Conservation (phyloP, 148 eudicot species). For the Vaccinium corymbosum region DNA sequence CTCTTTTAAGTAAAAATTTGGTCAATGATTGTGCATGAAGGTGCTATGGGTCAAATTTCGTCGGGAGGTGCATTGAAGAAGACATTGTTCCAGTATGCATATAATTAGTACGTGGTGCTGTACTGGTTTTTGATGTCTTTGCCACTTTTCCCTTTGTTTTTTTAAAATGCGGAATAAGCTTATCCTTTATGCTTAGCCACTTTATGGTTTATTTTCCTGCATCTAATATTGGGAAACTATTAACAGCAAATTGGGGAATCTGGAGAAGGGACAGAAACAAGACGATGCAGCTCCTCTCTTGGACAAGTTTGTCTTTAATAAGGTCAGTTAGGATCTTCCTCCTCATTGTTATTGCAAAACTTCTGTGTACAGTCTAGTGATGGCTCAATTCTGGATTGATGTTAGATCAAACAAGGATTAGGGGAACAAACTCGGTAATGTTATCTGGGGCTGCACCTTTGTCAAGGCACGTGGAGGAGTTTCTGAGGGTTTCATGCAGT, state of each 20-base stretch:
- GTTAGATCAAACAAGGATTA: conserved; percentile 80
- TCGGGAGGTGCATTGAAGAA: conserved; percentile 64
- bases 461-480: conserved; percentile 88
- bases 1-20: background rate
- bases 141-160: background rate
- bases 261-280: conserved; percentile 84
- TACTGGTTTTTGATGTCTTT: background rate
- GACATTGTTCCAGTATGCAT: conserved; percentile 72
- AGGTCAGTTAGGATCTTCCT: conserved; percentile 37
- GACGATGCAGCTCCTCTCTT: conserved; percentile 89
- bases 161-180: background rate
- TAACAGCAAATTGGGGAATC: conserved; percentile 72
- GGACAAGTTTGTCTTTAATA: conserved; percentile 81
- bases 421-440: conserved; percentile 84
- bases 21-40: conserved; percentile 31
- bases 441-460: conserved; percentile 96
- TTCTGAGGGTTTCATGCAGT: conserved; percentile 83
- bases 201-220: conserved; percentile 7
- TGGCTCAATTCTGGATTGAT: background rate
- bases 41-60: conserved; percentile 64
- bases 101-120: conserved; percentile 62
- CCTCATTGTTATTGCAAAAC: background rate
- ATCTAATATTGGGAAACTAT: conserved; percentile 14
- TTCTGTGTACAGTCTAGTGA: background rate
- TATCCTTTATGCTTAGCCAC: background rate